Evolutionary conservation across 257 asterid genomes (phyloP), one percentile per base, ranked within the genome.

Genomic region (Solanum sejunctum): DNA sequence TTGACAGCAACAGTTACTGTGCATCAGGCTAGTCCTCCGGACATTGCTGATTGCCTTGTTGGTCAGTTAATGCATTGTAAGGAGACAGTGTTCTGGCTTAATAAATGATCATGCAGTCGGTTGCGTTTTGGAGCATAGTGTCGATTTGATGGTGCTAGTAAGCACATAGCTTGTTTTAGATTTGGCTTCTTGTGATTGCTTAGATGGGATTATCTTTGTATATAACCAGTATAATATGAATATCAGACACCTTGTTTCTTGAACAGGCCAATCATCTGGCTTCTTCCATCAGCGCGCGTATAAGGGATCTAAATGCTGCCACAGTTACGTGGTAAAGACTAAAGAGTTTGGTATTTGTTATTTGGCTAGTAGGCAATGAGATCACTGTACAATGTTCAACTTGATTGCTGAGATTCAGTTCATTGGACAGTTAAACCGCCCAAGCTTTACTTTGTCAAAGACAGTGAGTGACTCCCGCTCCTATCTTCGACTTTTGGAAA

Each of bases 1-100:
- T 87, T 90, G 87, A 87, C 45, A 51, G 82, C 63, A 77, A 77
- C 45, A 77, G 82, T 77, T 77, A 51, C 17, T 77, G 58, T 26
- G 16, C 82, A 26, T 77, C 82, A 51, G 63, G 45, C 26, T 77
- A 51, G 63, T 77, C 82, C 82, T 23, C 82, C 63, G 43, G 63
- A 26, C 6, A 1, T 3, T 77, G 26, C 26, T 26, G 63, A 77
- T 23, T 5, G 10, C 61, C 21, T 23, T 15, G 26, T 47, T 21
- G 81, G 7, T 73, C 58, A 21, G 5, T 51, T 3, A 12, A 47
- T 73, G 58, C 20, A 47, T 73, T 18, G 21, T 21, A n/a, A 73
- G 39, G 23, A 77, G 43, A 77, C 8, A 15, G 63, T 77, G 82
- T 3, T 77, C 63, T 77, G 82, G 23, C 63, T 15, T 77, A 77